Conservation (phyloP, 495 filamentous ascomycete species). For the Penicillium roqueforti region DNA sequence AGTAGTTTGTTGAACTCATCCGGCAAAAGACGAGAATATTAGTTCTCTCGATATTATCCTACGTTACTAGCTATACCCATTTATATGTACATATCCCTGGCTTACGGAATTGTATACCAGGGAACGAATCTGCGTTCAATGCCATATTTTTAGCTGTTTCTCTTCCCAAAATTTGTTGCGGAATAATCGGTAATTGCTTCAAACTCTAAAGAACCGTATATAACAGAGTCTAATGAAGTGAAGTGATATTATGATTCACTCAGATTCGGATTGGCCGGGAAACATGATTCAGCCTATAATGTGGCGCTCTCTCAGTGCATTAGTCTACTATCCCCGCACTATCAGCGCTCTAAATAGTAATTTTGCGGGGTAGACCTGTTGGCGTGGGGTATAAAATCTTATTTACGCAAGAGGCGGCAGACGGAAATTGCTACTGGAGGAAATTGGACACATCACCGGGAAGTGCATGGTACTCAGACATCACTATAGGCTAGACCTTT, state of each 20-base stretch:
- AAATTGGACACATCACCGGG: neutral
- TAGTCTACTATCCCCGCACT: neutral
- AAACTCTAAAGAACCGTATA: too few relatives aligned
- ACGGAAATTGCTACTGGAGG: neutral
- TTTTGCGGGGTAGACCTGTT: slow-evolving; percentile 1
- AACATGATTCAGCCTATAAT: slow-evolving; percentile 1
- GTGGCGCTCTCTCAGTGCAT: neutral
- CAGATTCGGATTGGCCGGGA: neutral
- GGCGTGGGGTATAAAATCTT: neutral
- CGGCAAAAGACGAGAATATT: neutral
- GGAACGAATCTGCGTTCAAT: neutral
- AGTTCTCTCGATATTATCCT: neutral
- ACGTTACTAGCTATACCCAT: neutral
- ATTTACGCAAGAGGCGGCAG: neutral
- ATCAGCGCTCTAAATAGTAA: neutral
- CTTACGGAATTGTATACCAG: neutral
- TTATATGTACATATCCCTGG: neutral
- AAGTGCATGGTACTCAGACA: neutral
- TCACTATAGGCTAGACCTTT: neutral
- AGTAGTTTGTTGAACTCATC: neutral
- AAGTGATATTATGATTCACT: neutral
- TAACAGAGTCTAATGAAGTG: neutral
- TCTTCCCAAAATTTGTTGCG: neutral
- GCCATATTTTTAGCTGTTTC: neutral
- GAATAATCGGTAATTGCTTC: neutral